Percentiles rank a stretch among this genome's conserved stretches.
Conservation (phyloP, 1,284 basidiomycete species). For the Peniophora sp. region DNA sequence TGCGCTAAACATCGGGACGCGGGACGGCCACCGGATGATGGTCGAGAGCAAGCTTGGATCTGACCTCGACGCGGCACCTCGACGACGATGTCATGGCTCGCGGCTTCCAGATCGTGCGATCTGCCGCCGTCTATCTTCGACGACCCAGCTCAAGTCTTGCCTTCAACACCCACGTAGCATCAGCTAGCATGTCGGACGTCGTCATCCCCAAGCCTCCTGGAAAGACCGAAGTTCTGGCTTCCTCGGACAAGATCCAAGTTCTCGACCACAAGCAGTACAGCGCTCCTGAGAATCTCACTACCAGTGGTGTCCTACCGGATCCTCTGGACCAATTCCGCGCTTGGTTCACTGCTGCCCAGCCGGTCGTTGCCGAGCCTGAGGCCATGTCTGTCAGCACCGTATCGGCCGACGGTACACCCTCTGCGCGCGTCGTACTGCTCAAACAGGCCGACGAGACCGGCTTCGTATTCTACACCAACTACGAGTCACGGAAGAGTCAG, state of each 20-base stretch:
- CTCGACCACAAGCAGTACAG: slow-evolving; percentile 73
- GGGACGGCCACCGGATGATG: too few relatives aligned
- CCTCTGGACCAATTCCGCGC: slow-evolving; percentile 78
- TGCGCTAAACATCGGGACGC: too few relatives aligned
- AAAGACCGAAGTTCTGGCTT: slow-evolving; percentile 14
- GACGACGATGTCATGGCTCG: too few relatives aligned
- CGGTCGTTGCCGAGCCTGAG: slow-evolving; percentile 73
- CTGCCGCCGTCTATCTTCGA: too few relatives aligned
- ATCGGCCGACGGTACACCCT: slow-evolving; percentile 69
- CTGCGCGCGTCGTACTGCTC: slow-evolving; percentile 84
- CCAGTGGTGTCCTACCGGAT: slow-evolving; percentile 46
- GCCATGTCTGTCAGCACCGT: slow-evolving; percentile 82
- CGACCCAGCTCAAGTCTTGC: too few relatives aligned
- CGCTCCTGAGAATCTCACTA: slow-evolving; percentile 53
- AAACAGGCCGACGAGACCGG: slow-evolving; percentile 82
- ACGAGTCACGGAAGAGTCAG: slow-evolving; percentile 82
- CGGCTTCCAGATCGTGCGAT: too few relatives aligned
- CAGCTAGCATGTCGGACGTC: slow-evolving; percentile 2
- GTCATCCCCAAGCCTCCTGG: slow-evolving; percentile 12
- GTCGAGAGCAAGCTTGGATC: too few relatives aligned
- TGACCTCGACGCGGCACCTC: too few relatives aligned
- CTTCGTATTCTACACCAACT: slow-evolving; percentile 97
- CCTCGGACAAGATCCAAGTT: slow-evolving; percentile 51
- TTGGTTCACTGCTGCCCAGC: slow-evolving; percentile 73
- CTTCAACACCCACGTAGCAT: too few relatives aligned